phyloP scores from a whole-genome alignment of 257 asterid genomes.

The Vinca minor region DNA sequence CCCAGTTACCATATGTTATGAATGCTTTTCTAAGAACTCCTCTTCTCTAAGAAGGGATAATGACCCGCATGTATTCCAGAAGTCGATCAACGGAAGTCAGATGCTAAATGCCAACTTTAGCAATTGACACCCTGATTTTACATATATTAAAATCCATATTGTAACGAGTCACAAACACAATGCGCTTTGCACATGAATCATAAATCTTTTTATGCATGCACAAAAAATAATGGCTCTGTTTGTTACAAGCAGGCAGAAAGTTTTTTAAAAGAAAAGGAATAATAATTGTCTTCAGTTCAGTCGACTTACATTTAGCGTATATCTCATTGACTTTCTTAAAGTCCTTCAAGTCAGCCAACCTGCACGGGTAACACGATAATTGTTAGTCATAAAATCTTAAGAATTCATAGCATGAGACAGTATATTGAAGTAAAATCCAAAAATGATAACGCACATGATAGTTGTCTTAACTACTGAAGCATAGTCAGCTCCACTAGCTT shows the following conservation, averaged over 20 bases:
- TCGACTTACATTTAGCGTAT: conserved; percentile 85
- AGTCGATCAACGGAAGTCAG: not conserved
- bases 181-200: not conserved
- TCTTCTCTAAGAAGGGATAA: not conserved
- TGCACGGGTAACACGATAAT: conserved; percentile 29
- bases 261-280: not conserved
- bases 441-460: conserved; percentile 55
- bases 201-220: not conserved
- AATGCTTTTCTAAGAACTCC: not conserved
- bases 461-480: conserved; percentile 97
- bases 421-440: conserved; percentile 1
- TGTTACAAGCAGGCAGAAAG: not conserved
- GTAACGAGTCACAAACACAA: not conserved
- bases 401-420: conserved; percentile 8
- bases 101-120: not conserved
- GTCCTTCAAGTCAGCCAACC: conserved; percentile 98
- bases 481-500: conserved; percentile 84
- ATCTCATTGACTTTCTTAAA: conserved; percentile 88
- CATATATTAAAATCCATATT: not conserved
- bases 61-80: not conserved
- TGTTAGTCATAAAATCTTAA: too few species aligned
- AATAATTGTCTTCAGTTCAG: conserved; percentile 4
- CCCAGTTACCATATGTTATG: too few species aligned
- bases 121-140: not conserved
- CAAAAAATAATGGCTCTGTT: not conserved